Conservation (phyloP, 1,139 yeast genomes). For the Hyphopichia pseudoburtonii region DNA sequence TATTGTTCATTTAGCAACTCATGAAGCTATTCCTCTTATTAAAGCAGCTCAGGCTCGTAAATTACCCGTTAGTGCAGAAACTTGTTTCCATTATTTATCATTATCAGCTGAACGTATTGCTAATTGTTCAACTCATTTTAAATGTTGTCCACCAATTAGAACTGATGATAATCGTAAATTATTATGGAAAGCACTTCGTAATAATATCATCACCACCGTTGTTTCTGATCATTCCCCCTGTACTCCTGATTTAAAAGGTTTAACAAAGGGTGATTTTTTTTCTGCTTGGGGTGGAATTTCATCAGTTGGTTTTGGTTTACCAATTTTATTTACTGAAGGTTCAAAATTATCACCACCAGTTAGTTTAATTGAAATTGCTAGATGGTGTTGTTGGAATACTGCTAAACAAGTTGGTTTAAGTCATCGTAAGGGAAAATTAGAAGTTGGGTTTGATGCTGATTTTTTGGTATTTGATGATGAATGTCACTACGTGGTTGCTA, state of each 20-base stretch:
- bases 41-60: constrained; percentile 60
- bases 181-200: constrained; percentile 74
- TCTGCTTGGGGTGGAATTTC: constrained; percentile 98
- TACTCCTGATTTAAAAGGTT: constrained; percentile 82
- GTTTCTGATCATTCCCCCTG: constrained; percentile 97
- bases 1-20: constrained; percentile 86
- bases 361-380: constrained; percentile 59
- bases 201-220: constrained; percentile 72
- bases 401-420: constrained; percentile 81
- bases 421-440: constrained; percentile 69
- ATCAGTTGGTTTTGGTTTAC: constrained; percentile 87
- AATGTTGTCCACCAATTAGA: constrained; percentile 95
- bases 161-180: constrained; percentile 64
- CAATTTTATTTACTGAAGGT: constrained; percentile 78
- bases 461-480: constrained; percentile 75
- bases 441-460: constrained; percentile 83
- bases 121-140: constrained; percentile 74
- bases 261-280: constrained; percentile 83
- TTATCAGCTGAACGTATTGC: constrained; percentile 76
- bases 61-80: constrained; percentile 75
- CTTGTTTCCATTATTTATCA: constrained; percentile 89
- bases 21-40: constrained; percentile 74
- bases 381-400: constrained; percentile 81
- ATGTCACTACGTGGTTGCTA: constrained; percentile 53
- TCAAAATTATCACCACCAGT: constrained; percentile 53